Conservation (phyloP, 2,329 filamentous ascomycete species). For the Nemania bipapillata region DNA sequence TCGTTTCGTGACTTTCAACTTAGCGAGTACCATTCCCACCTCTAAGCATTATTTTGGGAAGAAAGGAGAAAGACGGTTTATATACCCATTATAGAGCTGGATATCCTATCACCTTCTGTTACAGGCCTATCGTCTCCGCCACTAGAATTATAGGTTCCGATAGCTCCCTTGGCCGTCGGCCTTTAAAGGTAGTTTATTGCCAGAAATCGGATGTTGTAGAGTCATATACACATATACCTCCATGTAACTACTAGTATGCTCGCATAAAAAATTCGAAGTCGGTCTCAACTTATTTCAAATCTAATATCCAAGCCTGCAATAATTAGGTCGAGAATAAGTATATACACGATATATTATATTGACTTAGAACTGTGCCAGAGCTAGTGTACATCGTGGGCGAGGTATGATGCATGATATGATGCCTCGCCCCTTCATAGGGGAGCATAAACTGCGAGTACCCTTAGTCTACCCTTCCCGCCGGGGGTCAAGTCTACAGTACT, state of each 20-base stretch:
- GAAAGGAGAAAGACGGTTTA: slow-evolving; percentile 17
- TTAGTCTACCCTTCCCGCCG: too few relatives aligned
- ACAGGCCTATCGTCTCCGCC: neutral
- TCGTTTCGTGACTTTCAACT: slow-evolving; percentile 9
- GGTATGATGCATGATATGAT: too few relatives aligned
- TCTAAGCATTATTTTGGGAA: slow-evolving; percentile 17
- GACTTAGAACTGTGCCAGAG: neutral
- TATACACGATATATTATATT: neutral
- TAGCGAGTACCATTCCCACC: slow-evolving; percentile 28
- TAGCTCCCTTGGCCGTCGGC: neutral
- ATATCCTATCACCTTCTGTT: neutral
- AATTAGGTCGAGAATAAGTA: neutral
- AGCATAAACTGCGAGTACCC: too few relatives aligned
- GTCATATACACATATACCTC: neutral
- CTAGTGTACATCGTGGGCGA: neutral
- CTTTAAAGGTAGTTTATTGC: neutral
- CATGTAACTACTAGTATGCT: neutral
- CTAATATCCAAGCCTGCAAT: neutral
- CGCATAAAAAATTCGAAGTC: neutral
- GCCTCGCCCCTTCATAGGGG: too few relatives aligned
- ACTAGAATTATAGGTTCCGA: neutral
- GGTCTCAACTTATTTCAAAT: neutral
- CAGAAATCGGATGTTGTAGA: neutral
- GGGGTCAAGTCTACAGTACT: too few relatives aligned
- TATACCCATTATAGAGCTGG: slow-evolving; percentile 37